Evolutionary conservation across 495 filamentous ascomycete genomes (phyloP).

Genomic region (Hypoxylon rickii): DNA sequence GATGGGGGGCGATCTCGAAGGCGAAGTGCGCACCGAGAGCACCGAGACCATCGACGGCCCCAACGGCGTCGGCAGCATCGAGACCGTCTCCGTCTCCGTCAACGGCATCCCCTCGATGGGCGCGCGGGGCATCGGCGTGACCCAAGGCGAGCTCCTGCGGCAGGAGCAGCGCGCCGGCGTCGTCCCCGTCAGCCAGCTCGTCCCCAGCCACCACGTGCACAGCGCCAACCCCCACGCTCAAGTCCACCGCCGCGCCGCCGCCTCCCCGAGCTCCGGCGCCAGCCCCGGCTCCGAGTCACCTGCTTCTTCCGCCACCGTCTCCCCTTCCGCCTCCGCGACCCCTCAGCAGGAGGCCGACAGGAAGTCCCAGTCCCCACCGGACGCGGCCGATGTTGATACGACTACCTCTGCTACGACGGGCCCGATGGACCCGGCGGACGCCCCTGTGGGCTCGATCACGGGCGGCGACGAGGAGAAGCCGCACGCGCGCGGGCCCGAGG

Average conservation of each 20-base stretch:
- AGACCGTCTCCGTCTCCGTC: slow-evolving; percentile 70
- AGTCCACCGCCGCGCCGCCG: slow-evolving; percentile 27
- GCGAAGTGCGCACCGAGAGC: slow-evolving; percentile 64
- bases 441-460: slow-evolving; percentile 26
- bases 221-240: slow-evolving; percentile 36
- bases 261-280: slow-evolving; percentile 27
- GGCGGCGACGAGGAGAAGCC: slow-evolving; percentile 66
- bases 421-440: slow-evolving; percentile 40
- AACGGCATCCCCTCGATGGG: slow-evolving; percentile 62
- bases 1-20: slow-evolving; percentile 46
- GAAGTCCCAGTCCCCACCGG: slow-evolving; percentile 22
- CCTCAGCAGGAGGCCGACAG: slow-evolving; percentile 33
- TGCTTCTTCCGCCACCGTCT: slow-evolving; percentile 21
- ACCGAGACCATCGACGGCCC: slow-evolving; percentile 74
- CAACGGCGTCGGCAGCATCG: slow-evolving; percentile 69
- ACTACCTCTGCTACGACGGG: slow-evolving; percentile 13
- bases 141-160: slow-evolving; percentile 77
- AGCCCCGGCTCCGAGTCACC: slow-evolving; percentile 30
- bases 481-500: slow-evolving; percentile 79
- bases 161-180: slow-evolving; percentile 78
- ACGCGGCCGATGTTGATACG: slow-evolving; percentile 20
- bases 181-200: slow-evolving; percentile 57
- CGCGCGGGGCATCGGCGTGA: slow-evolving; percentile 53
- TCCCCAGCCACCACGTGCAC: slow-evolving; percentile 38
- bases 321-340: slow-evolving; percentile 23